Base-by-base conservation (phyloP, 352 stramenopile species). In the Phytophthora colocasiae region DNA sequence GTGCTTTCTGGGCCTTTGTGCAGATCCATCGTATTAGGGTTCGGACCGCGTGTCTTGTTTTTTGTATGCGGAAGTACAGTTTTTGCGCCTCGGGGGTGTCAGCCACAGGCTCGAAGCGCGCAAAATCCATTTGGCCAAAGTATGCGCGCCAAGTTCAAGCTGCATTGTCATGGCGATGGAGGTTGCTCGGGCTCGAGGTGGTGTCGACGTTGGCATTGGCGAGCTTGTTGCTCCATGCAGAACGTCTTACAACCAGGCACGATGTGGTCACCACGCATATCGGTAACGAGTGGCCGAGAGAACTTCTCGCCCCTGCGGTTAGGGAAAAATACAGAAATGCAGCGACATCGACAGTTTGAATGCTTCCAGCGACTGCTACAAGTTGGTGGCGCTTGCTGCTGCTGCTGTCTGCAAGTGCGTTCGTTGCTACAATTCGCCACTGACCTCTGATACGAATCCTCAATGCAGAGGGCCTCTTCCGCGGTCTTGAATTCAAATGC, bases 41-140 rank as follows among this genome's bases (percentile, higher is more conserved):
- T 73, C 60, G 53, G 60, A 60, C 5, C 38, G 32, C 27, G 40
- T 22, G 54, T 57, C 58, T 66, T 34, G 53, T 44, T 50, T 6
- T 67, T 58, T 67, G 63, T 63, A 71, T 67, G 46, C n/a, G 44
- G 22, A 44, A 59, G 65, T 48, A 54, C 61, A 71, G 55, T 75
- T 75, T 75, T 43, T 75, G 48, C 58, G 24, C 49, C 19, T 34
- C 38, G 46, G 2, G 34, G 22, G 24, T 48, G n/a, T 43, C 47
- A 63, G 58, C 57, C 58, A 69, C 31, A 36, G 44, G 52, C 58
- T 63, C 29, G 46, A 51, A 52, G 40, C 32, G 24, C 31, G 47
- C 63, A 70, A 66, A 66, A 70, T 70, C 63, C 55, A 58, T 46
- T 58, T 68, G 44, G 38, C 6, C 45, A 59, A 54, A 49, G 58